Percentiles rank a stretch among this genome's conserved stretches.
Conservation (phyloP, 1,139 yeast genomes). For the Lipomyces yarrowii region DNA sequence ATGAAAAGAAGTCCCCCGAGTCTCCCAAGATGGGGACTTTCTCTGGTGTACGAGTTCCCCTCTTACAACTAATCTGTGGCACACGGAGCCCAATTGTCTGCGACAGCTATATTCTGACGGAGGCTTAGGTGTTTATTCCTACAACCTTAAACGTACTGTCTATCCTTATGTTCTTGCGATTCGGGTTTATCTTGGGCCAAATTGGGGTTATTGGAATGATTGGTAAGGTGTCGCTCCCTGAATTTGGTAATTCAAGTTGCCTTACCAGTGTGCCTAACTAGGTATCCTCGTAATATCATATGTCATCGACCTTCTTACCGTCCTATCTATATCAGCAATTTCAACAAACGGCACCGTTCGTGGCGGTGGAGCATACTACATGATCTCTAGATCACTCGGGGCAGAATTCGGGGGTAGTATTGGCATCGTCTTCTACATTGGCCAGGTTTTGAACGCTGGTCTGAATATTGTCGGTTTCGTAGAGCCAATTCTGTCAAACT, state of each 20-base stretch:
- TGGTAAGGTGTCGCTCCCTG: conserved; percentile 30
- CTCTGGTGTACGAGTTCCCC: conserved; percentile 66
- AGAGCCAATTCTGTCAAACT: conserved; percentile 69
- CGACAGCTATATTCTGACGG: conserved; percentile 40
- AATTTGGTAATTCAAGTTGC: conserved; percentile 1
- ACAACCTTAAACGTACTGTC: conserved; percentile 75
- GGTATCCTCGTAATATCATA: conserved; percentile 55
- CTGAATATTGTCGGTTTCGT: conserved; percentile 79
- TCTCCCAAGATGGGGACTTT: conserved; percentile 63
- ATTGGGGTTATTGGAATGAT: conserved; percentile 69
- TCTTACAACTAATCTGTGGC: background rate
- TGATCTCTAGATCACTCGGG: conserved; percentile 76
- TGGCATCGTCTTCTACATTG: conserved; percentile 74
- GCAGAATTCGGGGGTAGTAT: conserved; percentile 88
- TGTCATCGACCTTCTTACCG: conserved; percentile 65
- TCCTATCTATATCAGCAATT: conserved; percentile 74
- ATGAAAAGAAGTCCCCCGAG: conserved; percentile 13
- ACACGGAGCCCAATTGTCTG: conserved; percentile 40
- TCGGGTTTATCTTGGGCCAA: conserved; percentile 79
- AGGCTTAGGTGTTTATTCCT: conserved; percentile 62
- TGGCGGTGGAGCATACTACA: conserved; percentile 85
- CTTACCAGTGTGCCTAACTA: background rate
- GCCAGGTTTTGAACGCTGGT: conserved; percentile 74
- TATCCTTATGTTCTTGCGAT: conserved; percentile 75
- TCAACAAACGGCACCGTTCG: conserved; percentile 82